phyloP scores from a whole-genome alignment of 139 green algal species.

The Spirogloea muscicola region DNA sequence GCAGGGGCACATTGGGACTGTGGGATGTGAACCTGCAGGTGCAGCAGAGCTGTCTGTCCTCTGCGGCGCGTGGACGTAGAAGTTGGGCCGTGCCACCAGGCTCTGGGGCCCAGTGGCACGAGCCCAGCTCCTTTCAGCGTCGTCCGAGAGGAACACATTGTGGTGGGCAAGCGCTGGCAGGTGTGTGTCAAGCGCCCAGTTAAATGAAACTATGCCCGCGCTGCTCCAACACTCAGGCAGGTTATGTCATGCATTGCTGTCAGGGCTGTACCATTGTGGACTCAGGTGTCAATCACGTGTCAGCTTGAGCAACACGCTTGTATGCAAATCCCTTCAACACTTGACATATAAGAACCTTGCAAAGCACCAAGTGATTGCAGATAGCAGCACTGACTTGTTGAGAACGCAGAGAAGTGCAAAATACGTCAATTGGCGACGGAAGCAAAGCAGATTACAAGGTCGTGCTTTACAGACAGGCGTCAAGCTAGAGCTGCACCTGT shows the following conservation, averaged over 20 bases:
- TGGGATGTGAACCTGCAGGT: slow-evolving; percentile 45
- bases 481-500: no score
- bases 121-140: slow-evolving; percentile 45
- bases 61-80: slow-evolving; percentile 74
- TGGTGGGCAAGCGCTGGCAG: slow-evolving; percentile 67
- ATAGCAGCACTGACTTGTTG: background rate
- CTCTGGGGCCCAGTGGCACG: slow-evolving; percentile 28
- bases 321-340: no score
- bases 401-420: no score
- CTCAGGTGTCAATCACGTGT: no score
- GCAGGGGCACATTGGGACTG: no score
- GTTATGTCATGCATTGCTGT: no score
- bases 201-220: background rate
- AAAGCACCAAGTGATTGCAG: background rate
- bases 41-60: slow-evolving; percentile 75
- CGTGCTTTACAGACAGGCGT: no score
- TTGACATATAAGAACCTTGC: background rate
- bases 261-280: no score
- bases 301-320: no score
- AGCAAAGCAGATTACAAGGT: no score
- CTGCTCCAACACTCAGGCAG: no score
- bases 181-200: background rate
- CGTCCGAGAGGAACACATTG: slow-evolving; percentile 76
- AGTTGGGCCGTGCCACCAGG: slow-evolving; percentile 70
- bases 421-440: no score